Evolutionary conservation across 2,329 filamentous ascomycete species (phyloP), one percentile per base, ranked within the genome.

Genomic region (Podosphaera xanthii): DNA sequence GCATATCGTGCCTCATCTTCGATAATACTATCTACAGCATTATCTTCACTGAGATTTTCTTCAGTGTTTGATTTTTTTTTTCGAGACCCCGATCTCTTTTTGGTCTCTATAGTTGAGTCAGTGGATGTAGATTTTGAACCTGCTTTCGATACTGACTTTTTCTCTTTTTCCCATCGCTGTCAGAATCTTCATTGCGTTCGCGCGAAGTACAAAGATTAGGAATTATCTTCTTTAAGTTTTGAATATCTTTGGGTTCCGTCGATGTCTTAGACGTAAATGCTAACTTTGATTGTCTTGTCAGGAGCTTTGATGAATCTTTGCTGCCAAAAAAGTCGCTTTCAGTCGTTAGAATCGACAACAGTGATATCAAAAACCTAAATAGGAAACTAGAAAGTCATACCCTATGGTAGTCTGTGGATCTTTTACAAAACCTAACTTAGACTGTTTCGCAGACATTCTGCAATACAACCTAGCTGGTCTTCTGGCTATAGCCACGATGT

Each of bases 381-480:
- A 22, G 50, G 38, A 53, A 52, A 57, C 9, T 9, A 6, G 48
- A 59, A 31, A 12, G 53, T 58, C 74, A 72, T 80, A 89, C 86
- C 83, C 79, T 71, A 91, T 73, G 65, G 83, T 87, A 69, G 77
- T 80, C 75, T 91, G 86, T 63, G 77, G 76, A 67, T 82, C 74
- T 72, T 80, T 83, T 63, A 91, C 88, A 74, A 92, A 94, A 89
- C 87, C 87, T 71, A 94, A 74, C 62, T 86, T 94, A 67, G 86
- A 82, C 73, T 94, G 88, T 57, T 67, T 69, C 31, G 68, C 65
- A 63, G 68, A 63, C 68, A 70, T 70, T 53, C 50, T 66, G 61
- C 42, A 61, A 46, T 65, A 63, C 44, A 61, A 36, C 62, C 59
- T 62, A 49, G 61, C 22, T 48, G 63, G 44, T 48, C 60, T 55